phyloP scores from a whole-genome alignment of 2,329 filamentous ascomycete species.

The Xylaria arbuscula region DNA sequence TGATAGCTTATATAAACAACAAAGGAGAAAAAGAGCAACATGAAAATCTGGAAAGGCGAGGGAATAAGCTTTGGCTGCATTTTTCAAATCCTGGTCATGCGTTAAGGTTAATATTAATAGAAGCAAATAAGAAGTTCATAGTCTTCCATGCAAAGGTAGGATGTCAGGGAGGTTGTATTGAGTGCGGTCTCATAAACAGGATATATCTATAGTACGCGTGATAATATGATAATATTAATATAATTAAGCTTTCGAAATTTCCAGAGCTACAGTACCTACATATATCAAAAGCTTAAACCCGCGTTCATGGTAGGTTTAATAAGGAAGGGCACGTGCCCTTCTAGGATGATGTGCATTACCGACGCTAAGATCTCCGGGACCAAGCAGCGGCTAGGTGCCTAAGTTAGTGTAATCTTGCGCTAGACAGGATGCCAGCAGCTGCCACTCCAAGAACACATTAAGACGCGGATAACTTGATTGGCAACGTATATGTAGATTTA shows the following conservation, averaged over 20 bases:
- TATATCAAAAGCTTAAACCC: constrained; percentile 12
- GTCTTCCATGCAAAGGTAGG: neutral
- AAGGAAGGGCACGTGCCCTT: constrained; percentile 33
- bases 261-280: neutral
- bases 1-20: neutral
- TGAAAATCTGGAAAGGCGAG: no score
- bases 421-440: constrained; percentile 3
- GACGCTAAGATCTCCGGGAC: constrained; percentile 39
- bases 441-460: neutral
- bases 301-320: neutral
- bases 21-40: neutral
- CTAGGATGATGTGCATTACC: constrained; percentile 39
- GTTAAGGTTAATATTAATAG: neutral
- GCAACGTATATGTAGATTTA: no score
- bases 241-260: constrained; percentile 3
- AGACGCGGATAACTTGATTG: no score
- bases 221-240: no score
- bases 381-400: constrained; percentile 19
- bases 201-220: neutral
- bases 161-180: no score
- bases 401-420: constrained; percentile 13
- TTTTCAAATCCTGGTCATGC: neutral
- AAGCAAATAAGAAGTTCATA: neutral
- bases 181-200: neutral
- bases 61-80: neutral